phyloP scores from a whole-genome alignment of 202 grass and related monocot genomes.

The Zizania palustris region DNA sequence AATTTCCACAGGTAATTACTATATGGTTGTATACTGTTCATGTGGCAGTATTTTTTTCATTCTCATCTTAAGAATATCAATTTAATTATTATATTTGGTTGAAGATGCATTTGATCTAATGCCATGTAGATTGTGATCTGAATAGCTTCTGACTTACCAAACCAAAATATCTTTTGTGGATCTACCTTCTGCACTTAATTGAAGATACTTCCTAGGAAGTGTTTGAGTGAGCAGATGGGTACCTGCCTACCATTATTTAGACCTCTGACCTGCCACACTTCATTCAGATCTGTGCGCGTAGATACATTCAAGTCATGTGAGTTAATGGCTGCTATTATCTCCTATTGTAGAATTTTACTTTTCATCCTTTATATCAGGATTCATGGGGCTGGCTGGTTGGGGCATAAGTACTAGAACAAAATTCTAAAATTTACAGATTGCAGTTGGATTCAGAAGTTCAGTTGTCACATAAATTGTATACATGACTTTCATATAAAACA shows the following conservation, averaged over 20 bases:
- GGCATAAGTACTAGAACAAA: not conserved
- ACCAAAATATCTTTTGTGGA: constrained; percentile 17
- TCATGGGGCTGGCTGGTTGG: not conserved
- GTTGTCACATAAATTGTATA: constrained; percentile 16
- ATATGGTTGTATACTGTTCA: constrained; percentile 22
- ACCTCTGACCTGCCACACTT: not conserved
- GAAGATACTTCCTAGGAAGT: constrained; percentile 17
- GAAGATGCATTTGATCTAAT: constrained; percentile 8
- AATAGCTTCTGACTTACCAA: constrained; percentile 32
- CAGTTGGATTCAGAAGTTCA: constrained; percentile 8
- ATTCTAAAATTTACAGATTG: not conserved
- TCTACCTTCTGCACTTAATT: constrained; percentile 25
- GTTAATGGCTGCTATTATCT: constrained; percentile 46
- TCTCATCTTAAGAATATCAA: not conserved
- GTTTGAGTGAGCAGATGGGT: constrained; percentile 9
- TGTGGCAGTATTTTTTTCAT: constrained; percentile 38
- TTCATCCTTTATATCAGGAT: constrained; percentile 3
- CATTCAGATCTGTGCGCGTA: constrained; percentile 15
- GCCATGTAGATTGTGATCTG: not conserved
- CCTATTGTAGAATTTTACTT: constrained; percentile 14
- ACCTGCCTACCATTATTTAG: constrained; percentile 25
- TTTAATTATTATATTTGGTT: constrained; percentile 33
- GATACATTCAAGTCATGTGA: constrained; percentile 39
- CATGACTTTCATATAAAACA: constrained; percentile 14
- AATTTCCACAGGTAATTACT: constrained; percentile 14